Evolutionary conservation across 495 filamentous ascomycete genomes (phyloP), one percentile per base, ranked within the genome.

Genomic region (Tuber indicum): DNA sequence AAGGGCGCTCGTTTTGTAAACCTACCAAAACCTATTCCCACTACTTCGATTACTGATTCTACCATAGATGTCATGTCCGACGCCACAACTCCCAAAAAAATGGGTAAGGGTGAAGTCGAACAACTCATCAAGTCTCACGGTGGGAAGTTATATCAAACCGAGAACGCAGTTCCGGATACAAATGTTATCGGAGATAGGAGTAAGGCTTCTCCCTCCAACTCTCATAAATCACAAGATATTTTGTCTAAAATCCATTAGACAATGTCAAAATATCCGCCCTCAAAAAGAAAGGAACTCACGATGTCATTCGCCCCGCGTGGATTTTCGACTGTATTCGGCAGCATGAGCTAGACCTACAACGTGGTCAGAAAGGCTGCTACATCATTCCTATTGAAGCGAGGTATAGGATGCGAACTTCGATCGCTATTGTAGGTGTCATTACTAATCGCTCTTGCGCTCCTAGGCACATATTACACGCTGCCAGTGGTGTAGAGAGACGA

Each of bases 251-350:
- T 17, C 26, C 12, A 36, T 66, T 73, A 89, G 88, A 89, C 72
- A 91, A 93, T 21, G 93, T 98, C 74, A 94, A 94, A 81, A 94
- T 96, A 10, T 92, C 92, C 43, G 93, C 92, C 17, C 79, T 97
- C 23, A 91, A 91, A 62, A 96, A 93, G 79, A 86, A 85, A 9
- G 91, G 89, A 26, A 86, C 89, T 3, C 84, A 86, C 39, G 90
- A 93, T 77, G 91, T 98, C 75, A 87, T 98, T 58, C 88, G 89
- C 32, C 92, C 94, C 8, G 88, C 87, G 21, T 99, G 96, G 96
- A 85, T 98, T 17, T 86, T 94, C 46, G 94, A 98, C 83, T 96
- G 84, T 87, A 75, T 87, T 87, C 71, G 77, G 84, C 77, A 86
- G 82, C 17, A 85, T 84, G 46, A 79, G 43, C 17, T 84, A 84